Percentiles rank a stretch among this genome's conserved stretches.
Evolutionary conservation across 2,329 filamentous ascomycete species (phyloP).

Genomic region (Massarina eburnea): DNA sequence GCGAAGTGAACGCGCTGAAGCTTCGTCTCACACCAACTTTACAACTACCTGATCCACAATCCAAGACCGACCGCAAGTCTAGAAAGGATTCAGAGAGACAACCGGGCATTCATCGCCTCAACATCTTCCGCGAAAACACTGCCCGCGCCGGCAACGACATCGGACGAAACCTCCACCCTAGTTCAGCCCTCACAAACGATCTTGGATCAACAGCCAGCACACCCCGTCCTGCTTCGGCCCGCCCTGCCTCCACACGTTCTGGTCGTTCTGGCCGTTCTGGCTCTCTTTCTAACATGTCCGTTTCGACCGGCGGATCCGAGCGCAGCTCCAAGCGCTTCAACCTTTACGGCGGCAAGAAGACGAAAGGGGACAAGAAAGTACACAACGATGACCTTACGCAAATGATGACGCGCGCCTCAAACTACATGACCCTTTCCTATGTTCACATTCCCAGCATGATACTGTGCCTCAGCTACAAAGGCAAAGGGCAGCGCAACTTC

Average conservation of each 20-base stretch:
- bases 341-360: constrained; percentile 49
- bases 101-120: constrained; percentile 36
- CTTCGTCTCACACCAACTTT: constrained; percentile 81
- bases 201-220: constrained; percentile 12
- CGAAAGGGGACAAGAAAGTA: constrained; percentile 55
- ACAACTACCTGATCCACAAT: constrained; percentile 51
- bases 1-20: constrained; percentile 74
- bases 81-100: constrained; percentile 24
- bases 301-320: constrained; percentile 30
- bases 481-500: constrained; percentile 90
- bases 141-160: constrained; percentile 34
- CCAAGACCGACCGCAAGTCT: constrained; percentile 34
- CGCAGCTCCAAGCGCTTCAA: constrained; percentile 42
- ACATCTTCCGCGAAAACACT: constrained; percentile 37
- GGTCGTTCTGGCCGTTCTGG: constrained; percentile 19
- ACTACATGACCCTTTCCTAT: constrained; percentile 96
- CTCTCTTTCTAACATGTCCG: constrained; percentile 18
- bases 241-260: too few species aligned
- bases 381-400: constrained; percentile 87
- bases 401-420: constrained; percentile 94
- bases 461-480: constrained; percentile 93
- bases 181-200: constrained; percentile 18
- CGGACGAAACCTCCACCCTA: constrained; percentile 35
- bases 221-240: constrained; percentile 31
- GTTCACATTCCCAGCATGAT: constrained; percentile 95